Evolutionary conservation across 1,284 basidiomycete species (phyloP), one percentile per base, ranked within the genome.

Genomic region (Boletus sp.): DNA sequence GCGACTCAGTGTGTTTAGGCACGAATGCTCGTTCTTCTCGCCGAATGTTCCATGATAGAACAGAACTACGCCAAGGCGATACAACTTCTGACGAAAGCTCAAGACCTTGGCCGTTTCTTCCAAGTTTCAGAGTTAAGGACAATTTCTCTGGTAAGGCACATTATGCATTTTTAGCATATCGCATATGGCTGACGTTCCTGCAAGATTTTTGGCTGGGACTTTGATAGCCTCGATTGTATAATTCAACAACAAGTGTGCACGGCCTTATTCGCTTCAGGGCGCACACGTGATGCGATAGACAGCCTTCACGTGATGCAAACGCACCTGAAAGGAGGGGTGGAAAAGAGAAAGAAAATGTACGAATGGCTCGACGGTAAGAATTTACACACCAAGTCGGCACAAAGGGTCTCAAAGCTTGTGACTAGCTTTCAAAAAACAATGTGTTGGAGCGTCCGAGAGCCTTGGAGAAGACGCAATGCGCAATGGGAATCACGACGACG

Each of bases 141-240:
- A 5, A 40, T 52, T 2, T 37, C 37, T 4, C 41, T 52, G 2
- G 50, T 48, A 36, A 36, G 41, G 5, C 2, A 1, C 17, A n/a
- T 27, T 5, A 12, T 38, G 10, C 6, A 10, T 16, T 27, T 41
- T 13, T 3, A 2, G 19, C 7, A 4, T 27, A n/a, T 26, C 20
- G n/a, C n/a, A n/a, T n/a, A n/a, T n/a, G n/a, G 27, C 22, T 52
- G 20, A 53, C 42, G 12, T 12, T 13, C 19, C 20, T 25, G 36
- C 25, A 37, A 52, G 51, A 30, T 52, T 2, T 52, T 52, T 33
- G 51, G 50, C 13, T 48, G 51, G 51, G 12, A 47, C 17, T 25
- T 52, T 13, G 44, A 37, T n/a, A 36, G 23, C 6, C 41, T 52
- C 3, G 4, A 36, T 25, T 8, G 5, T 8, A 33, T 1, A 20